A percentile compares a stretch with the other conserved stretches of the same genome.
Conservation (phyloP, 257 asterid species). For the Solanum ossicruentum region DNA sequence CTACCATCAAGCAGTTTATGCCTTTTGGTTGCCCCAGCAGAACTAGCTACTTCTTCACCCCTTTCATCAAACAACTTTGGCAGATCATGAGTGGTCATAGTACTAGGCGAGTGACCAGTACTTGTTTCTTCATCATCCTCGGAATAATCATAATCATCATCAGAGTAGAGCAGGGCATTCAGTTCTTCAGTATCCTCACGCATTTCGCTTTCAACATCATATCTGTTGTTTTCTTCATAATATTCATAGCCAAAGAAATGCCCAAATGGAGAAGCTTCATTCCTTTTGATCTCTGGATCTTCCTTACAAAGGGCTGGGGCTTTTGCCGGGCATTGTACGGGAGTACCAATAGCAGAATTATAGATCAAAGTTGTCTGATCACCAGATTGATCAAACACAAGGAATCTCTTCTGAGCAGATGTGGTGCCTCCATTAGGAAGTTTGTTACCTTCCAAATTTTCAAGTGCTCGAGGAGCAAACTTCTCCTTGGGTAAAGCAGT, state of each 20-base stretch:
- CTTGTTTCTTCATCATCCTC: conserved; percentile 75
- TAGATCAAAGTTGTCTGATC: conserved; percentile 55
- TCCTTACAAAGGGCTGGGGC: conserved; percentile 17
- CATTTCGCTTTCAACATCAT: conserved; percentile 37
- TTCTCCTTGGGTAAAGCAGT: conserved; percentile 18
- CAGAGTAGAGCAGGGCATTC: conserved; percentile 75
- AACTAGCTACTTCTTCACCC: conserved; percentile 58
- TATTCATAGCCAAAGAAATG: conserved; percentile 12
- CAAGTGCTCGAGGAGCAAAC: conserved; percentile 1
- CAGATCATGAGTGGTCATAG: conserved; percentile 39
- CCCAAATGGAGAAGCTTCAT: conserved; percentile 4
- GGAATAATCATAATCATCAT: conserved; percentile 28
- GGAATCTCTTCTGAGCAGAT: conserved; percentile 37
- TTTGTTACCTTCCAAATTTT: conserved; percentile 9
- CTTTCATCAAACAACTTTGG: conserved; percentile 24
- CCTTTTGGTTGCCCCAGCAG: conserved; percentile 39
- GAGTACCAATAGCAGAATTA: conserved; percentile 31
- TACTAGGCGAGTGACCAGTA: conserved; percentile 90
- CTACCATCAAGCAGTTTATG: conserved; percentile 31
- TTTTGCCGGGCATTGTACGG: conserved; percentile 18
- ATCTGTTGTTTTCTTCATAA: conserved; percentile 21
- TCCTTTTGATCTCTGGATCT: conserved; percentile 10
- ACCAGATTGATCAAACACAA: conserved; percentile 79
- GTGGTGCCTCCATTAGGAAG: conserved; percentile 10
- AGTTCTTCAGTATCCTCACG: conserved; percentile 84